Conservation (phyloP, 2,329 filamentous ascomycete genomes). For the Aquanectria penicillioides region DNA sequence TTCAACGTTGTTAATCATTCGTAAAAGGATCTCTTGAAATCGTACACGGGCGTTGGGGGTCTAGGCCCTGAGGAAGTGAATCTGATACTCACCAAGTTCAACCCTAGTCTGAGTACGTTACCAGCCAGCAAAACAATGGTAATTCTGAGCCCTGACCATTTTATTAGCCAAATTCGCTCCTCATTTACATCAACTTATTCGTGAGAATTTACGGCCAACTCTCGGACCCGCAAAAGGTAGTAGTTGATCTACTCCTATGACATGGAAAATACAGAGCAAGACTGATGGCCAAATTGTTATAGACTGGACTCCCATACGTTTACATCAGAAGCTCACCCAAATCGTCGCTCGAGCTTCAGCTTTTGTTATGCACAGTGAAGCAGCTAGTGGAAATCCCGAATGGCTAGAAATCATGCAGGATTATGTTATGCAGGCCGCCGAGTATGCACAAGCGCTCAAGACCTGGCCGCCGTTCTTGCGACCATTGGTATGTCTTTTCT, state of each 20-base stretch:
- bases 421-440: background rate
- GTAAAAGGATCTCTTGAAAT: background rate
- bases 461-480: background rate
- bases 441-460: conserved; percentile 1
- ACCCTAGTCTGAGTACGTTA: conserved; percentile 4
- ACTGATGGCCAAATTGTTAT: background rate
- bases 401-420: conserved; percentile 3
- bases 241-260: too few relatives aligned
- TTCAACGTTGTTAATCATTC: background rate
- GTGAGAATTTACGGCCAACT: background rate
- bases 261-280: too few relatives aligned
- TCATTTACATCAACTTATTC: background rate
- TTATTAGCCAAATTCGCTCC: background rate
- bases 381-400: background rate
- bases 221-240: background rate
- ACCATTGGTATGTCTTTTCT: background rate
- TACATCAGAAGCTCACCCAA: background rate
- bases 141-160: background rate
- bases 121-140: too few relatives aligned
- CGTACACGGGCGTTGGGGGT: background rate
- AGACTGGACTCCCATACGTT: background rate
- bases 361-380: conserved; percentile 6
- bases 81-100: conserved; percentile 1
- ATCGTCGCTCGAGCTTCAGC: background rate
- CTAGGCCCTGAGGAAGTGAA: background rate